Conservation (phyloP, 192 early-diverging fungal genomes). For the Backusella mclennaniae region DNA sequence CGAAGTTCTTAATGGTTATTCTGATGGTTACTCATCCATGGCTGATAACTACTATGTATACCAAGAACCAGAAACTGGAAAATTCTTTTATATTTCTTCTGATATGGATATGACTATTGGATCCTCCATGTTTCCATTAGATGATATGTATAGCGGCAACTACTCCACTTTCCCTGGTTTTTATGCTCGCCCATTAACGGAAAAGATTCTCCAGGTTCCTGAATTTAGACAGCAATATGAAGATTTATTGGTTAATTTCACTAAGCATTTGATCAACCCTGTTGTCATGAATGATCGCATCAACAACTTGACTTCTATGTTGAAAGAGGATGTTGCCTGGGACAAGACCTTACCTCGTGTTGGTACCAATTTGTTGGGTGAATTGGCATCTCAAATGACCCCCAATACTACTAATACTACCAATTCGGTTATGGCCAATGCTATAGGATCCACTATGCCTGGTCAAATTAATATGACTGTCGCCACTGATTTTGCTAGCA, state of each 20-base stretch:
- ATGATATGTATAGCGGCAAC: slow-evolving; percentile 22
- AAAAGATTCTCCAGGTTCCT: slow-evolving; percentile 33
- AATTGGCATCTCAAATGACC: neutral
- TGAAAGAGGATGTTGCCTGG: slow-evolving; percentile 40
- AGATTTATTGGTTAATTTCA: slow-evolving; percentile 29
- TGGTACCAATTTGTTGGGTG: neutral
- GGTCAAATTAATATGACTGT: neutral
- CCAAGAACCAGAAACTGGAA: slow-evolving; percentile 34
- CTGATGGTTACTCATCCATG: slow-evolving; percentile 32
- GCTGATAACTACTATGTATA: slow-evolving; percentile 43
- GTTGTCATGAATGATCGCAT: slow-evolving; percentile 21
- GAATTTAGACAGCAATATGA: slow-evolving; percentile 36
- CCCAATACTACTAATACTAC: neutral
- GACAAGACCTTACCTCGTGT: slow-evolving; percentile 26
- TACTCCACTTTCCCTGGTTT: slow-evolving; percentile 19
- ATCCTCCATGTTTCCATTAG: slow-evolving; percentile 1
- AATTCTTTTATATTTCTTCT: slow-evolving; percentile 35
- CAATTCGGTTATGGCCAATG: neutral
- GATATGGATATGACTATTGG: slow-evolving; percentile 44
- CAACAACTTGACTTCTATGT: slow-evolving; percentile 29
- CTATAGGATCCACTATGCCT: neutral
- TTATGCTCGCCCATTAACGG: slow-evolving; percentile 19
- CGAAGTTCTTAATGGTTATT: slow-evolving; percentile 35
- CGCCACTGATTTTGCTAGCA: neutral
- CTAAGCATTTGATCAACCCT: slow-evolving; percentile 37